phyloP scores from a whole-genome alignment of 2,329 filamentous ascomycete genomes.

The Penicillium sp. region DNA sequence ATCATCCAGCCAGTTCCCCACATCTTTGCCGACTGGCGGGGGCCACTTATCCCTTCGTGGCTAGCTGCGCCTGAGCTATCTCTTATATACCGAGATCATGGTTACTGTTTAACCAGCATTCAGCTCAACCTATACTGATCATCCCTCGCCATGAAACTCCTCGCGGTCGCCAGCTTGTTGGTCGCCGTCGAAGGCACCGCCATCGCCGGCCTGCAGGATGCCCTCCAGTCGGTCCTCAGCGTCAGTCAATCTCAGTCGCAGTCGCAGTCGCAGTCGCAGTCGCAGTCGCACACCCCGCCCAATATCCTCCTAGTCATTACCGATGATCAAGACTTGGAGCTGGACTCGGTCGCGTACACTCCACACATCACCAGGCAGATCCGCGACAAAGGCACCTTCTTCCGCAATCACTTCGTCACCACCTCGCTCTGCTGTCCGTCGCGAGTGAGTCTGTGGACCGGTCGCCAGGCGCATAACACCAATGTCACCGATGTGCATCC shows the following conservation, averaged over 20 bases:
- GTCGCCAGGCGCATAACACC: conserved; percentile 70
- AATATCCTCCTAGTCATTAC: conserved; percentile 72
- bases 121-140: no score
- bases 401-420: conserved; percentile 67
- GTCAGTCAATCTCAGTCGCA: conserved; percentile 2
- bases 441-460: conserved; percentile 67
- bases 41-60: no score
- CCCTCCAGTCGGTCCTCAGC: conserved; percentile 16
- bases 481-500: conserved; percentile 66
- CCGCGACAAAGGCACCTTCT: conserved; percentile 62
- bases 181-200: conserved; percentile 16
- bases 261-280: background rate
- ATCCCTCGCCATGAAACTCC: conserved; percentile 26
- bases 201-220: conserved; percentile 10
- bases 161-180: conserved; percentile 17
- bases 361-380: conserved; percentile 62
- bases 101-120: no score
- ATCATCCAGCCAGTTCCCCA: conserved; percentile 15
- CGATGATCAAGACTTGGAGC: conserved; percentile 68
- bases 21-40: no score
- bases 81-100: no score
- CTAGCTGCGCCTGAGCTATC: no score
- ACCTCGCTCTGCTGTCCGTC: conserved; percentile 71
- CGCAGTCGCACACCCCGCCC: conserved; percentile 28
- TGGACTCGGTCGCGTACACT: conserved; percentile 66